These are phyloP conservation scores for Pleurotus citrinopileatus DNA, from an alignment of 768 basidiomycete species.

Conservation along the genomic window DNA sequence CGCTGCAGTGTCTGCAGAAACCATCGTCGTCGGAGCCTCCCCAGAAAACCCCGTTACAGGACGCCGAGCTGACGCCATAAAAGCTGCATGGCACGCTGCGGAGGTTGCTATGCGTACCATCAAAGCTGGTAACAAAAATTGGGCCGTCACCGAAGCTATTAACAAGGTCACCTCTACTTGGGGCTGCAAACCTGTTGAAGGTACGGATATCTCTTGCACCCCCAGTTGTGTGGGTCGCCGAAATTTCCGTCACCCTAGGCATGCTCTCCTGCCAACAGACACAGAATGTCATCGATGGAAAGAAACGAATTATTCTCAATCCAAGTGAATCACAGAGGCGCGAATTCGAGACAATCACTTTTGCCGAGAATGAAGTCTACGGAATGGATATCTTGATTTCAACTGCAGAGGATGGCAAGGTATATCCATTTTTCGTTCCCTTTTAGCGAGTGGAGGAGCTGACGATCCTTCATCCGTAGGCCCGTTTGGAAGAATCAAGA, in stretches of 20 bases:
- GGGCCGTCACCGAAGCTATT: conserved; percentile 88
- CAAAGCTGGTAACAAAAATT: conserved; percentile 94
- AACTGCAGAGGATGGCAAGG: conserved; percentile 89
- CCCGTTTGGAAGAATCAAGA: conserved; percentile 83
- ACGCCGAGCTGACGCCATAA: conserved; percentile 84
- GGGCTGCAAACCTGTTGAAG: conserved; percentile 94
- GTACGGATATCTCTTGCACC: conserved; percentile 33
- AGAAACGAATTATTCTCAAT: conserved; percentile 93
- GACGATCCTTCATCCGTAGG: conserved; percentile 41
- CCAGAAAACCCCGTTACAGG: conserved; percentile 76
- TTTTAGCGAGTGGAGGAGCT: neutral
- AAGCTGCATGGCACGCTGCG: conserved; percentile 91
- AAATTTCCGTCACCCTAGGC: conserved; percentile 40
- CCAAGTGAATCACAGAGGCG: conserved; percentile 80
- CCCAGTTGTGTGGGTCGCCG: neutral
- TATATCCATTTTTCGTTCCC: conserved; percentile 26
- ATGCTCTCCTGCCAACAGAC: conserved; percentile 95
- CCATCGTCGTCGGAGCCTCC: conserved; percentile 83
- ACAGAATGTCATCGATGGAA: conserved; percentile 94
- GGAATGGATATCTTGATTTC: conserved; percentile 92
- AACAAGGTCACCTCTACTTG: conserved; percentile 66
- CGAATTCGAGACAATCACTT: conserved; percentile 81
- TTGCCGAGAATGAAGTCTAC: conserved; percentile 93
- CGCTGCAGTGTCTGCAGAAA: conserved; percentile 91
- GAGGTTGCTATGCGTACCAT: conserved; percentile 89